Evolutionary conservation across 2,329 filamentous ascomycete genomes (phyloP), one percentile per base, ranked within the genome.

Genomic region (Sclerotinia subarctica): DNA sequence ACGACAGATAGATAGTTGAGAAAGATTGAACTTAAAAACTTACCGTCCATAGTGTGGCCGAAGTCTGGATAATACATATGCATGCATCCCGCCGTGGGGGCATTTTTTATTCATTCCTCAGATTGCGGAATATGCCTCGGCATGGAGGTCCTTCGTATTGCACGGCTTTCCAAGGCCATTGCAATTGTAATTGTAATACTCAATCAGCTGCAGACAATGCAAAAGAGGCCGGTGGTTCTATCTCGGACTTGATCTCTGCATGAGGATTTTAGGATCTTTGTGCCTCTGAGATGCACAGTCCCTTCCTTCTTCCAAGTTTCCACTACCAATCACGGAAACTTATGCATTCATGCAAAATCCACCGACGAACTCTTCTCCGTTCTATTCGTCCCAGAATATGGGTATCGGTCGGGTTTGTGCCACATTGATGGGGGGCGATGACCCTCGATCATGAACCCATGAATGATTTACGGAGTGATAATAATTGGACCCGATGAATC

Each of bases 21-120:
- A 8, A 26, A 26, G 13, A 44, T 17, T 44, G 8, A 26, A 58
- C 32, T 24, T 44, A 10, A 6, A 13, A 44, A 44, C 35, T 42
- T 44, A 58, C 54, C 54, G n/a, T 58, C 42, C 35, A 58, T 11
- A 26, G 44, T 26, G 8, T 58, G 35, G 35, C n/a, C 11, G 54
- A 58, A 44, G n/a, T 58, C 35, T 58, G 35, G 54, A 35, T 58
- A 42, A 58, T 58, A n/a, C n/a, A n/a, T n/a, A 26, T 38, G 32
- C 32, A 57, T 57, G 54, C 13, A 58, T 58, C 35, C 42, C 35
- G 54, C 54, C 54, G 35, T 44, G 26, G 35, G 35, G 24, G 8
- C 35, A 35, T 58, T 58, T 57, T 54, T 58, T 19, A n/a, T 26
- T 42, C 35, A 58, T 44, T 44, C 54, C 54, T 26, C 54, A 57